These are phyloP conservation scores for Saitoella complicata DNA, from an alignment of 805 yeast species.

Conservation along the genomic window DNA sequence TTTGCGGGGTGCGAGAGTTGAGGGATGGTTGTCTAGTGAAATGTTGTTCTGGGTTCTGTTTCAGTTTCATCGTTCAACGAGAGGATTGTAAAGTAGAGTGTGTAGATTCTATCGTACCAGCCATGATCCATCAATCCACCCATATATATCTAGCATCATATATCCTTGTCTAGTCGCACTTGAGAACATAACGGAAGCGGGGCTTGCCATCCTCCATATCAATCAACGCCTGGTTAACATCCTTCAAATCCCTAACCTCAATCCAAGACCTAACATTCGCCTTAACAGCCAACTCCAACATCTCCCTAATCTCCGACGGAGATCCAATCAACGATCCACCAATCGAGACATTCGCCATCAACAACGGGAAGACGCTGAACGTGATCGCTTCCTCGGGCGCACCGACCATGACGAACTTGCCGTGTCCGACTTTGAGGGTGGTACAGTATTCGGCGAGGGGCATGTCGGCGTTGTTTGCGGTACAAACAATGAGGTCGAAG, in stretches of 20 bases:
- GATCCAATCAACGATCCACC: slow-evolving; percentile 46
- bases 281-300: slow-evolving; percentile 49
- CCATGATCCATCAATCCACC: no score
- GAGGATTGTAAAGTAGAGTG: no score
- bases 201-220: slow-evolving; percentile 13
- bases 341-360: slow-evolving; percentile 8
- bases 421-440: slow-evolving; percentile 36
- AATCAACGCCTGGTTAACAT: slow-evolving; percentile 11
- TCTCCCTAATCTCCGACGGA: slow-evolving; percentile 45
- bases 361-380: slow-evolving; percentile 10
- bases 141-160: no score
- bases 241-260: slow-evolving; percentile 11
- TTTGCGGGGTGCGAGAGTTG: no score
- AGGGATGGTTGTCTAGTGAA: no score
- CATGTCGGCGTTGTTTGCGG: slow-evolving; percentile 32
- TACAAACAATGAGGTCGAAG: slow-evolving; percentile 37
- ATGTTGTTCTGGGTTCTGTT: no score
- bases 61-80: no score
- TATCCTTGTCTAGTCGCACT: neutral
- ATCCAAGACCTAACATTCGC: slow-evolving; percentile 20
- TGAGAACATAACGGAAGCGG: slow-evolving; percentile 11
- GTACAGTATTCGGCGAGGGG: slow-evolving; percentile 28
- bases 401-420: slow-evolving; percentile 49
- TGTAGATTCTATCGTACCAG: no score
- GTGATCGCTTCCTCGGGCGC: slow-evolving; percentile 29